Conservation (phyloP, 495 filamentous ascomycete genomes). For the Tuber brumale region DNA sequence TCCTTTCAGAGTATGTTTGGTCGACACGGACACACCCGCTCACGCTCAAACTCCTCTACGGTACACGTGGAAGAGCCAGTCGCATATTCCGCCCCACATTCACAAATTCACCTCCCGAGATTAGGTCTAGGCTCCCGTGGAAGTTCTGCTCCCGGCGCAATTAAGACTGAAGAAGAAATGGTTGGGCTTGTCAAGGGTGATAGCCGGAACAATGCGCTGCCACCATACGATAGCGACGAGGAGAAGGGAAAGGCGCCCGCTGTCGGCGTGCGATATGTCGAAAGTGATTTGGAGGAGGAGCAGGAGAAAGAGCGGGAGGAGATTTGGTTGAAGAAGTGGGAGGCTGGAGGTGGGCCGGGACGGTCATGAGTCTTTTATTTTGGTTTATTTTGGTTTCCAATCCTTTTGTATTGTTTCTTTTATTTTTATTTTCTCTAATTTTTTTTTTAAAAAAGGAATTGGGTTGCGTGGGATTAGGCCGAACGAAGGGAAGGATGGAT, state of each 20-base stretch:
- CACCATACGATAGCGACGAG: conserved; percentile 2
- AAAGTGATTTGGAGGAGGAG: conserved; percentile 32
- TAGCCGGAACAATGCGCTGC: conserved; percentile 19
- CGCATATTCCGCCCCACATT: conserved; percentile 3
- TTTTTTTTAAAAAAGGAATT: neutral
- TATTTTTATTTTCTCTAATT: neutral
- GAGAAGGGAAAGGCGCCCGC: conserved; percentile 26
- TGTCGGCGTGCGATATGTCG: conserved; percentile 12
- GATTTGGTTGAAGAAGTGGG: conserved; percentile 22
- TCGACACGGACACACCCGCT: conserved; percentile 21
- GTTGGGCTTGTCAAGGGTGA: conserved; percentile 74
- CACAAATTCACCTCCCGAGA: conserved; percentile 21
- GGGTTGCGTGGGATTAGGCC: neutral
- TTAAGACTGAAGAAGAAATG: conserved; percentile 73
- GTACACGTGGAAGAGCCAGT: conserved; percentile 17
- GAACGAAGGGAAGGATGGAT: neutral
- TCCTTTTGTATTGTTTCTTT: conserved; percentile 10
- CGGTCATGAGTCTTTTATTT: conserved; percentile 11
- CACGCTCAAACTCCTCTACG: conserved; percentile 12
- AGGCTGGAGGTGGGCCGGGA: conserved; percentile 4
- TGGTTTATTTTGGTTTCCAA: conserved; percentile 11
- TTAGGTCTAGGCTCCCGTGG: conserved; percentile 21
- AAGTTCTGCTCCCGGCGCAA: neutral
- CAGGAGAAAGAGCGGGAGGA: conserved; percentile 18
- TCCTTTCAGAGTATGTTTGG: conserved; percentile 59